Conservation (phyloP, 805 yeast genomes). For the Komagataella ulmi region DNA sequence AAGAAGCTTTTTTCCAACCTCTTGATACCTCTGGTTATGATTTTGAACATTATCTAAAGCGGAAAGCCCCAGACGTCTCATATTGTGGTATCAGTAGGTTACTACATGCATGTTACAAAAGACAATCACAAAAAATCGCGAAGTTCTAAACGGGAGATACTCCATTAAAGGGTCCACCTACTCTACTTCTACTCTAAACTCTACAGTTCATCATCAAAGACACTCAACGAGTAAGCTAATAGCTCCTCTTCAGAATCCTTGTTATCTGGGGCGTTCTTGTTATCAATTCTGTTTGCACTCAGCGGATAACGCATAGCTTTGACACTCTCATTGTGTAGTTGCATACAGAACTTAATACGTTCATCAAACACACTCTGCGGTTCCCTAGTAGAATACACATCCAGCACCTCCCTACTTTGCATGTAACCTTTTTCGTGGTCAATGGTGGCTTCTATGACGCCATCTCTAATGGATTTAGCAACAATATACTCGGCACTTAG, state of each 20-base stretch:
- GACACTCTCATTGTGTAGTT: conserved; percentile 82
- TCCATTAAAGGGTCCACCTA: neutral
- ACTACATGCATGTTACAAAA: neutral
- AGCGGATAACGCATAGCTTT: conserved; percentile 90
- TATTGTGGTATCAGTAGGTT: conserved; percentile 5
- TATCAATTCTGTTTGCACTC: conserved; percentile 34
- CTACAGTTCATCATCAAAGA: conserved; percentile 28
- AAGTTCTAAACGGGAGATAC: neutral
- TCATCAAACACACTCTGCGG: conserved; percentile 87
- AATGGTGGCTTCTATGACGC: conserved; percentile 89
- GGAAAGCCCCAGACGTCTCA: conserved; percentile 13
- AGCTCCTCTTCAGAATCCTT: conserved; percentile 38
- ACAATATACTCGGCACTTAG: conserved; percentile 95
- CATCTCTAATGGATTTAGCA: conserved; percentile 92
- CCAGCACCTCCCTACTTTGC: conserved; percentile 78
- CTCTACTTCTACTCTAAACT: neutral
- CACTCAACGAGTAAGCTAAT: conserved; percentile 23
- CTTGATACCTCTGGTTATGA: conserved; percentile 25
- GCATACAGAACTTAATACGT: conserved; percentile 85
- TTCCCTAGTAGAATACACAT: conserved; percentile 73
- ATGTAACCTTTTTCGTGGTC: conserved; percentile 85
- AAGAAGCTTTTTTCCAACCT: conserved; percentile 35
- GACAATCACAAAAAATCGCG: neutral
- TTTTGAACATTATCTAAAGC: conserved; percentile 12
- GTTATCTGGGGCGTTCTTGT: conserved; percentile 38